Base-by-base conservation (phyloP, 164 flowering plant genomes). In the Vitis rupestris region DNA sequence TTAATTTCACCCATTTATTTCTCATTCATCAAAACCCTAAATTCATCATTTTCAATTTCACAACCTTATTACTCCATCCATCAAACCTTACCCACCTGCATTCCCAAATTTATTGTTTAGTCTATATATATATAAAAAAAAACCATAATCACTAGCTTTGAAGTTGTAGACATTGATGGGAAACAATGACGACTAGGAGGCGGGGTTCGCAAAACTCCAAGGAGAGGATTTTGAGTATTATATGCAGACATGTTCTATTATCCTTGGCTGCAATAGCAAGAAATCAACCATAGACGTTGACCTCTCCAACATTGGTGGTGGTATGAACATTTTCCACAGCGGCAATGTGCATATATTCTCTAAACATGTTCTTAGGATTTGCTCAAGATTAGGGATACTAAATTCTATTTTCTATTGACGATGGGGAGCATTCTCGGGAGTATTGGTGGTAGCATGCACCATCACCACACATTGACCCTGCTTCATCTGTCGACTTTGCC, bases 191-290 rank as follows among this genome's bases (percentile, higher is more conserved):
- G 97, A 93, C 67, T 89, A 91, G 10, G 99, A 95, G 63, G 98
- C 94, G 0, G 99, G 99, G 0, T 95, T 93, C 81, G 98, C 99
- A 30, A 95, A 93, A 82, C 94, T 95, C 1, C 98, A 93, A 44
- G 97, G 99, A 15, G 98, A 95, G 64, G 98, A 95, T 66, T 95
- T 95, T 79, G 99, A 95, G 81, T 95, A 93, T 84, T 95, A 90
- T 82, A 95, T 93, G 99, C 99, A 95, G 68, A 93, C 98, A 67
- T 95, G 91, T 83, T 91, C 98, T 52, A 93, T 96, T 10, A 75
- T 91, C 69, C 87, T 96, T 6, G 99, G 98, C 58, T 87, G 99
- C 11, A 91, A 91, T 79, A 81, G 86, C 68, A 96, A 93, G 80
- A 93, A 93, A 69, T 88, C 95, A 1, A 79, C 86, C 30, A 97